These are phyloP conservation scores for Fusarium succisae DNA, from an alignment of 2,329 filamentous ascomycete genomes.

Conservation along the genomic window DNA sequence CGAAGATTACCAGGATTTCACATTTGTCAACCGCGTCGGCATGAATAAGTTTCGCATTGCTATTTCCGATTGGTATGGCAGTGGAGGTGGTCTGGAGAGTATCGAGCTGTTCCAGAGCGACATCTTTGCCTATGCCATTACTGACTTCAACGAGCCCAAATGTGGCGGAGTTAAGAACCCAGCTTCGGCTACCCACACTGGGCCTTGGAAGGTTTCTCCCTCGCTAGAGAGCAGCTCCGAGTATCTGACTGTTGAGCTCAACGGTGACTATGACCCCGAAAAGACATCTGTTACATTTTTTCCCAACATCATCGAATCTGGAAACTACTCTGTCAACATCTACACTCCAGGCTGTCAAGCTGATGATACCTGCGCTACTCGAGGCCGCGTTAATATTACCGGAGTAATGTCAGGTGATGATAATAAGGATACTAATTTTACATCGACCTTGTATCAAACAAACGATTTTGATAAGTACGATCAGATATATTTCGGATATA, in stretches of 20 bases:
- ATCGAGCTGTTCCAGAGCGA: conserved; percentile 89
- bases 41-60: conserved; percentile 90
- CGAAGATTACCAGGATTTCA: conserved; percentile 83
- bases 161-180: conserved; percentile 72
- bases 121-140: conserved; percentile 85
- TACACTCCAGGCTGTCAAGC: conserved; percentile 92
- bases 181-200: conserved; percentile 74
- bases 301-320: conserved; percentile 86
- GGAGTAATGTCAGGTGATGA: conserved; percentile 69
- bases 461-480: conserved; percentile 98
- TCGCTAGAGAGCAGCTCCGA: conserved; percentile 76
- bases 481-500: conserved; percentile 84
- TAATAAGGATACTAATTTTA: conserved; percentile 57
- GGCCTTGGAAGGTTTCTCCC: conserved; percentile 76
- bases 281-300: conserved; percentile 78
- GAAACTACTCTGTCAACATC: conserved; percentile 89
- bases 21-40: conserved; percentile 86
- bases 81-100: conserved; percentile 83
- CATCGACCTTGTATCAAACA: conserved; percentile 80
- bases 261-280: conserved; percentile 62
- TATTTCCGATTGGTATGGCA: conserved; percentile 87
- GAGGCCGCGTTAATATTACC: conserved; percentile 85
- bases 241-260: conserved; percentile 77
- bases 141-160: conserved; percentile 86
- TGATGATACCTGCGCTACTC: conserved; percentile 77